phyloP scores from a whole-genome alignment of 2,329 filamentous ascomycete species.

The Botryosphaeria dothidea region DNA sequence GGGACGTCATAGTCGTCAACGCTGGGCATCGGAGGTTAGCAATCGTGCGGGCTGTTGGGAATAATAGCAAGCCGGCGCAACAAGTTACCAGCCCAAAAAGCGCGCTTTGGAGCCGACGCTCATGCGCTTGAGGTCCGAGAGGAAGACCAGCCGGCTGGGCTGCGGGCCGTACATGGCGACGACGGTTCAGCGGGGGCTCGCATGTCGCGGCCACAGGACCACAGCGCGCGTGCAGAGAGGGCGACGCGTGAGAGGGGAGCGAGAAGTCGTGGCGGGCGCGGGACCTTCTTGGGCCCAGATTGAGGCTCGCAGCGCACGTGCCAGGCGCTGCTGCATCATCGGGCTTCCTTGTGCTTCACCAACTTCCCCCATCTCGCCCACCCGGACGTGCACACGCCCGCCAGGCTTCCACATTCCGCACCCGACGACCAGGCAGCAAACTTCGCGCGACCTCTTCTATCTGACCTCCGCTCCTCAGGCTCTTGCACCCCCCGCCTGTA shows the following conservation, averaged over 20 bases:
- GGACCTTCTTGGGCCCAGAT: neutral
- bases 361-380: constrained; percentile 2
- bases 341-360: constrained; percentile 20
- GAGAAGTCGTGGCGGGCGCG: constrained; percentile 31
- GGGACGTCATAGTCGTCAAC: constrained; percentile 59
- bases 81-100: constrained; percentile 83
- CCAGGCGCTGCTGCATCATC: constrained; percentile 16
- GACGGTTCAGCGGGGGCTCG: neutral
- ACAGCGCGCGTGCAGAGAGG: neutral
- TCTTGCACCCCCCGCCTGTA: neutral
- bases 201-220: neutral
- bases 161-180: constrained; percentile 51
- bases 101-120: constrained; percentile 75
- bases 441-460: neutral
- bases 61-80: neutral
- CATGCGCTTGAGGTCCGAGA: constrained; percentile 49
- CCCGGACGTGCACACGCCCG: constrained; percentile 7
- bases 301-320: constrained; percentile 19
- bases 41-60: constrained; percentile 19
- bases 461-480: neutral
- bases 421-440: neutral
- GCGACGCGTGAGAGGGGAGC: neutral
- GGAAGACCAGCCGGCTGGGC: constrained; percentile 54
- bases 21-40: constrained; percentile 39
- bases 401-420: constrained; percentile 6